phyloP scores from a whole-genome alignment of 805 yeast species.

The Myxozyma melibiosi region DNA sequence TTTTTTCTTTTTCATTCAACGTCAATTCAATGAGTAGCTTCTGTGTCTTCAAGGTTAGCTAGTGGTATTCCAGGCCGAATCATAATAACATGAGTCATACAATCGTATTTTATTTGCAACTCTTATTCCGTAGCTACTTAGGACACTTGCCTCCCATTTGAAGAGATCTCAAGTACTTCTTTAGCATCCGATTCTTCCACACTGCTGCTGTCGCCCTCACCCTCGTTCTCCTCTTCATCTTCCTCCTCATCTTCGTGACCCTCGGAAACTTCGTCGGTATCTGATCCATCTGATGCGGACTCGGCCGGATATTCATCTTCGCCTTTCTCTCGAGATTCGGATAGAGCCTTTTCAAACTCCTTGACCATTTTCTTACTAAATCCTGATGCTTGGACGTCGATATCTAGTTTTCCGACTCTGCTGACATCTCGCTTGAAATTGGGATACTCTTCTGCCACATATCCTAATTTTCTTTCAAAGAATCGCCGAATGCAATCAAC shows the following conservation, averaged over 20 bases:
- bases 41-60: no score
- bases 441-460: constrained; percentile 81
- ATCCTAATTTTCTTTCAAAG: constrained; percentile 75
- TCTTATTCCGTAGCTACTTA: no score
- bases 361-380: constrained; percentile 59
- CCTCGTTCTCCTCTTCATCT: constrained; percentile 1
- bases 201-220: no score
- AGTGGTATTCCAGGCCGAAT: no score
- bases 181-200: not conserved
- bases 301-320: constrained; percentile 38
- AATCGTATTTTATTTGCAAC: no score
- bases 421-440: constrained; percentile 72
- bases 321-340: constrained; percentile 43
- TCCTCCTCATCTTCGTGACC: constrained; percentile 49
- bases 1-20: no score
- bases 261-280: constrained; percentile 48
- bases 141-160: no score
- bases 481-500: constrained; percentile 86
- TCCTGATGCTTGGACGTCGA: constrained; percentile 92
- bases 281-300: constrained; percentile 38
- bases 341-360: constrained; percentile 77
- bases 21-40: no score
- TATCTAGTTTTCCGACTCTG: constrained; percentile 71
- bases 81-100: no score
- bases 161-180: not conserved